These are phyloP conservation scores for Fusarium nelsonii DNA, from an alignment of 2,329 filamentous ascomycete genomes.

Conservation along the genomic window DNA sequence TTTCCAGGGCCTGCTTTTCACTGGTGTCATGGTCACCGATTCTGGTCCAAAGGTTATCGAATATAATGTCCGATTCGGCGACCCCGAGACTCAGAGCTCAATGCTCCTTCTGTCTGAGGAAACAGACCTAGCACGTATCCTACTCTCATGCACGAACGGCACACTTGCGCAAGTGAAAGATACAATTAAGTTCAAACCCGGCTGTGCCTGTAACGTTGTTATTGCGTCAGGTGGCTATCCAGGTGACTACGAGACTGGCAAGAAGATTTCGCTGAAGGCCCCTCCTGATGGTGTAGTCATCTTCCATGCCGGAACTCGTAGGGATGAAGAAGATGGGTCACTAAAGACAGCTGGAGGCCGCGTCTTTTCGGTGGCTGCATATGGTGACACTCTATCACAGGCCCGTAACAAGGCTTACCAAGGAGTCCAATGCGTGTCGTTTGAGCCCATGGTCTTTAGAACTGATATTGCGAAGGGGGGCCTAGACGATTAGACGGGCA, in stretches of 20 bases:
- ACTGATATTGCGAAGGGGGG: conserved; percentile 80
- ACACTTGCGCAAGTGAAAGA: conserved; percentile 75
- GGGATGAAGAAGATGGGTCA: conserved; percentile 61
- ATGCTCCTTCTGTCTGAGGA: conserved; percentile 79
- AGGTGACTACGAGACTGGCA: conserved; percentile 80
- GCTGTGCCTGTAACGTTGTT: conserved; percentile 85
- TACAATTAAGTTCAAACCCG: conserved; percentile 70
- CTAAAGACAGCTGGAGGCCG: conserved; percentile 82
- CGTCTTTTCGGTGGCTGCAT: conserved; percentile 86
- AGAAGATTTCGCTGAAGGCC: conserved; percentile 57
- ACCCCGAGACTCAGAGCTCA: conserved; percentile 87
- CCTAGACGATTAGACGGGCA: background rate
- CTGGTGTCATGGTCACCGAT: conserved; percentile 86
- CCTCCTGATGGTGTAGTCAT: conserved; percentile 68
- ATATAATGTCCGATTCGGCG: conserved; percentile 91
- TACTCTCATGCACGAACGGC: conserved; percentile 82
- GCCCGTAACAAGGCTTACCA: conserved; percentile 84
- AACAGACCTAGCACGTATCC: conserved; percentile 84
- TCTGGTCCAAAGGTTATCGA: conserved; percentile 82
- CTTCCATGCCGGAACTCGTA: conserved; percentile 86
- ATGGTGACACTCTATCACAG: conserved; percentile 73
- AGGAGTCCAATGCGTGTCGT: conserved; percentile 75
- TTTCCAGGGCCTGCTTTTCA: conserved; percentile 79
- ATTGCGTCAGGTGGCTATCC: conserved; percentile 89
- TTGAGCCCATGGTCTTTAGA: conserved; percentile 85